Evolutionary conservation across 2,329 filamentous ascomycete genomes (phyloP).

Genomic region (Stromatinia cepivora): DNA sequence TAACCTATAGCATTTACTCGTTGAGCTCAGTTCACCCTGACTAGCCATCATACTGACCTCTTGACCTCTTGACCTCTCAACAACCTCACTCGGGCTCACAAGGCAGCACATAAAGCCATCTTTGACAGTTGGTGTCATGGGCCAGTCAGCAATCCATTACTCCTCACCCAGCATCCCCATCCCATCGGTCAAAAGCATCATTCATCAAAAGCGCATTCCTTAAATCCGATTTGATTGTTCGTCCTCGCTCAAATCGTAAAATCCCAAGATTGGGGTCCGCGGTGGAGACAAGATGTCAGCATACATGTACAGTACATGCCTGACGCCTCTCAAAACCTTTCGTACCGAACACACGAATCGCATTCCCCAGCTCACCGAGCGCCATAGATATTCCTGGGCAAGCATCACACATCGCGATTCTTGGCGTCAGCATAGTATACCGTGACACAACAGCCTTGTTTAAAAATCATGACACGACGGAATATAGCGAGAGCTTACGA

Average conservation of each 20-base stretch:
- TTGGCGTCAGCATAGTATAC: constrained; percentile 14
- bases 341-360: constrained; percentile 8
- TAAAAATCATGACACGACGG: background rate
- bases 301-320: background rate
- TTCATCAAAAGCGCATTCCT: background rate
- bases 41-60: background rate
- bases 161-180: background rate
- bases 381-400: background rate
- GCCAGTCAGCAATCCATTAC: background rate
- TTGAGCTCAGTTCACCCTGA: background rate
- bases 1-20: background rate
- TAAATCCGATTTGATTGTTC: background rate
- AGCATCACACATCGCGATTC: background rate
- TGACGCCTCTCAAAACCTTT: background rate
- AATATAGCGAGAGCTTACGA: background rate
- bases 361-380: background rate
- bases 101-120: too few relatives aligned
- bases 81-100: background rate
- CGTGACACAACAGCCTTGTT: background rate
- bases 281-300: background rate
- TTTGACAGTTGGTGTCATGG: too few relatives aligned
- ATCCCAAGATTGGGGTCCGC: constrained; percentile 4
- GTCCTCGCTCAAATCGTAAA: background rate
- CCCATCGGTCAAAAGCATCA: background rate
- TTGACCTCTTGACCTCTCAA: background rate